Percentiles rank a stretch among this genome's conserved stretches.
phyloP scores from a whole-genome alignment of 2,329 filamentous ascomycete species.

The Pseudocercospora crystallina region DNA sequence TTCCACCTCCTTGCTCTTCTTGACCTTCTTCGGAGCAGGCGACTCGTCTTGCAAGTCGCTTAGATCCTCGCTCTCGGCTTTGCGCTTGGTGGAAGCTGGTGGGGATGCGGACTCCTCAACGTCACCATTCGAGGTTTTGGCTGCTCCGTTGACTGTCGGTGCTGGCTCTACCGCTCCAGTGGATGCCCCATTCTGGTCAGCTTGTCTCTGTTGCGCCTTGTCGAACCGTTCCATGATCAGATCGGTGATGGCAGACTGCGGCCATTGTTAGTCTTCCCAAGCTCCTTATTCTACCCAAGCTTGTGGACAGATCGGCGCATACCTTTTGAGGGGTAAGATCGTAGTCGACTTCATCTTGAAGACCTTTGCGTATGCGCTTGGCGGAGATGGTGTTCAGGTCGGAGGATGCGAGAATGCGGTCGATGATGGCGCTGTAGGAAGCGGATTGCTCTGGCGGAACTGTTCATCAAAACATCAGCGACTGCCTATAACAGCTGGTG shows the following conservation, averaged over 20 bases:
- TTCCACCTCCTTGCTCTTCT: conserved; percentile 63
- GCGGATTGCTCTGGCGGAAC: conserved; percentile 32
- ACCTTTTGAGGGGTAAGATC: conserved; percentile 65
- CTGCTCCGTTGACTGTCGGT: conserved; percentile 38
- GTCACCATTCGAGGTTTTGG: conserved; percentile 18
- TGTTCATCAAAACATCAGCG: conserved; percentile 7
- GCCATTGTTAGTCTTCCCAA: conserved; percentile 14
- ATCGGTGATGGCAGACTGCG: conserved; percentile 45
- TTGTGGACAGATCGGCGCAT: conserved; percentile 9
- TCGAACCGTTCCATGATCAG: conserved; percentile 54
- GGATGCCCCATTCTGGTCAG: conserved; percentile 24
- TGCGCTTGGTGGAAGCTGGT: conserved; percentile 40
- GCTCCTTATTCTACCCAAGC: not conserved
- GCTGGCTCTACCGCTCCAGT: conserved; percentile 36
- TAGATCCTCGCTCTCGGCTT: conserved; percentile 40
- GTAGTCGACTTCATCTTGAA: conserved; percentile 60
- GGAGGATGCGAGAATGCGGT: conserved; percentile 59
- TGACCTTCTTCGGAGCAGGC: conserved; percentile 38
- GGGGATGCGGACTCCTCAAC: conserved; percentile 15
- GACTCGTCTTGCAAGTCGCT: conserved; percentile 42
- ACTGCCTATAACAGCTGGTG: not conserved
- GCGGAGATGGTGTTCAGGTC: conserved; percentile 65
- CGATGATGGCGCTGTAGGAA: conserved; percentile 58
- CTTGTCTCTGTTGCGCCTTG: conserved; percentile 39
- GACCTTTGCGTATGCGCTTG: conserved; percentile 63